Conservation (phyloP, 2,329 filamentous ascomycete genomes). For the Ophiostoma ulmi region DNA sequence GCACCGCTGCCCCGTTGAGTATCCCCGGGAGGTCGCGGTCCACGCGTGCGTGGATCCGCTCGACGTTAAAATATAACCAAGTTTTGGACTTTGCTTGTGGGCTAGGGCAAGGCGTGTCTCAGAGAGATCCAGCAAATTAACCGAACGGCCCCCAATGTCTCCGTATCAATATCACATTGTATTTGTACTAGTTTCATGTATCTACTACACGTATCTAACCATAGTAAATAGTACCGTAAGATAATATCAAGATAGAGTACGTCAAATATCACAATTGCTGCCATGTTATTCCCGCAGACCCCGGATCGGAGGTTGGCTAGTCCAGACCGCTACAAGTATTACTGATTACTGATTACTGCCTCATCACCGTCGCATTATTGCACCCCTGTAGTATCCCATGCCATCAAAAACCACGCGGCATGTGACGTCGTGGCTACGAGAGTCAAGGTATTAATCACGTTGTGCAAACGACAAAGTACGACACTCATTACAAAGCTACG, state of each 20-base stretch:
- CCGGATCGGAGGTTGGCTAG: neutral
- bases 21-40: too few species aligned
- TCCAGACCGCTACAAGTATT: neutral
- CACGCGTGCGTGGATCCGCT: too few species aligned
- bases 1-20: too few species aligned
- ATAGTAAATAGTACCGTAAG: neutral
- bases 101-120: slow-evolving; percentile 2
- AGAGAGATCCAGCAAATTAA: slow-evolving; percentile 3
- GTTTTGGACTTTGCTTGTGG: neutral
- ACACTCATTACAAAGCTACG: neutral
- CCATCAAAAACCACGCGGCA: neutral
- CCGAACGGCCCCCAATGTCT: slow-evolving; percentile 6
- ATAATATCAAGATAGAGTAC: neutral
- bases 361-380: neutral
- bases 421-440: neutral
- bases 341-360: neutral
- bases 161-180: neutral
- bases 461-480: too few species aligned
- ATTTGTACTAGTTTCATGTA: neutral
- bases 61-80: too few species aligned
- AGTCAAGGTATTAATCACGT: neutral
- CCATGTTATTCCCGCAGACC: neutral
- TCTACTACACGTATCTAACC: neutral
- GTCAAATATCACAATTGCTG: neutral
- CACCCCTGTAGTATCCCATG: neutral